A percentile compares a stretch with the other conserved stretches of the same genome.
These are phyloP conservation scores for Neurospora sp. DNA, from an alignment of 495 filamentous ascomycete species.

Conservation along the genomic window DNA sequence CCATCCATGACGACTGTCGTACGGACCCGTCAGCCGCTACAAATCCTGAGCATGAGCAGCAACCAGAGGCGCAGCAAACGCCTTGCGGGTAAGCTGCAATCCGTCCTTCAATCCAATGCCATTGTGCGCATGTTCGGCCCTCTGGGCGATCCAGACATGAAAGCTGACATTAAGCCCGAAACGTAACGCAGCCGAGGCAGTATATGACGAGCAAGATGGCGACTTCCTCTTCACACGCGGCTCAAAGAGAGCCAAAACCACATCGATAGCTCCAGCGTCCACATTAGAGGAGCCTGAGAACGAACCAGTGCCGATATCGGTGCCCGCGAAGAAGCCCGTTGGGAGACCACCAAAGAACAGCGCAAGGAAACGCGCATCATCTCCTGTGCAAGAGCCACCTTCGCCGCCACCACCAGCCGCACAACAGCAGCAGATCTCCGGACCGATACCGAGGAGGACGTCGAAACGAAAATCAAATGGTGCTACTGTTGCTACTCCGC, in stretches of 20 bases:
- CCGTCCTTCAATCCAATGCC: neutral
- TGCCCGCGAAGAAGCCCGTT: slow-evolving; percentile 25
- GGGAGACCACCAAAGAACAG: slow-evolving; percentile 34
- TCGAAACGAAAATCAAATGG: slow-evolving; percentile 27
- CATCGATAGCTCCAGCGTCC: slow-evolving; percentile 27
- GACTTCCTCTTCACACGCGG: slow-evolving; percentile 53
- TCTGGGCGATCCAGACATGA: slow-evolving; percentile 2
- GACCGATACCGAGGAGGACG: slow-evolving; percentile 32
- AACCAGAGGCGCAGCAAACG: slow-evolving; percentile 47
- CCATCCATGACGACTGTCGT: slow-evolving; percentile 55
- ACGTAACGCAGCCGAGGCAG: slow-evolving; percentile 23
- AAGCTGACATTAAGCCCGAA: slow-evolving; percentile 4
- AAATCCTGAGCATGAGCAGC: slow-evolving; percentile 51
- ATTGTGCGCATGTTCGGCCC: slow-evolving; percentile 8
- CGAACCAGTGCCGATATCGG: slow-evolving; percentile 29
- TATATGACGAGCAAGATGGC: slow-evolving; percentile 57
- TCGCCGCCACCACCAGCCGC: slow-evolving; percentile 12
- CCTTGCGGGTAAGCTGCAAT: slow-evolving; percentile 39
- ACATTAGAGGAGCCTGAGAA: slow-evolving; percentile 25
- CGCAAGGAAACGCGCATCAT: slow-evolving; percentile 27
- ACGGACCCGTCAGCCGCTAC: slow-evolving; percentile 46
- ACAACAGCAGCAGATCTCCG: slow-evolving; percentile 1
- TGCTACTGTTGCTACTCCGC: neutral
- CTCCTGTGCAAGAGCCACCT: slow-evolving; percentile 15
- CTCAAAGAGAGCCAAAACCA: slow-evolving; percentile 41